Conservation (phyloP, 345 rosid species). For the Moricandia moricandioides region DNA sequence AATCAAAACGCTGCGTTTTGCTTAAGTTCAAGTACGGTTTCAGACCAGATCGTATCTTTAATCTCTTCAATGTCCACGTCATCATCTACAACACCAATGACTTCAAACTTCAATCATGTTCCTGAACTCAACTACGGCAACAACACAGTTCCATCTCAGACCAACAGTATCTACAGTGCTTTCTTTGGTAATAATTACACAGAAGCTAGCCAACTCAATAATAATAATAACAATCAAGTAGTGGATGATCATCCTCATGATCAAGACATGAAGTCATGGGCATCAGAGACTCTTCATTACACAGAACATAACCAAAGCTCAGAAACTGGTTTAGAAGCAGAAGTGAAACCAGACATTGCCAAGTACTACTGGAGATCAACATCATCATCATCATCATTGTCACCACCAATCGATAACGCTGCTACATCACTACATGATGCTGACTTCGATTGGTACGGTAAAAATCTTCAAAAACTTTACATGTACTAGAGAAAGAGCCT, state of each 20-base stretch:
- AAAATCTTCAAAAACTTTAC: constrained; percentile 25
- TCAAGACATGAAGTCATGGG: constrained; percentile 34
- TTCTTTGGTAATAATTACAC: constrained; percentile 36
- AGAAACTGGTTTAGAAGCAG: constrained; percentile 30
- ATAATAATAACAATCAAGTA: not conserved
- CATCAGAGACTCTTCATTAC: constrained; percentile 31
- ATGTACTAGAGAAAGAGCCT: constrained; percentile 13
- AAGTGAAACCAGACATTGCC: constrained; percentile 38
- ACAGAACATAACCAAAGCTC: constrained; percentile 27
- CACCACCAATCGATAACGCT: constrained; percentile 34
- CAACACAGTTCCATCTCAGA: constrained; percentile 32
- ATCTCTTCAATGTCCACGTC: constrained; percentile 43
- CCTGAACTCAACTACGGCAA: constrained; percentile 39
- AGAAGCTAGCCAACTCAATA: constrained; percentile 27
- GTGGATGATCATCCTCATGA: constrained; percentile 1
- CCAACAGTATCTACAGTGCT: constrained; percentile 31
- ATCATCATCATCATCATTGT: constrained; percentile 13
- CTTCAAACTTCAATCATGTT: constrained; percentile 55
- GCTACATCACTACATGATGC: constrained; percentile 17
- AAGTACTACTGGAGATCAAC: constrained; percentile 33
- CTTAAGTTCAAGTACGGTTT: constrained; percentile 40
- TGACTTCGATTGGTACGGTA: constrained; percentile 26
- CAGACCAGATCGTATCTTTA: constrained; percentile 37
- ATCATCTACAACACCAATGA: constrained; percentile 42
- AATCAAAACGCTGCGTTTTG: constrained; percentile 42